These are phyloP conservation scores for Taphrina deformans DNA, from an alignment of 1,139 yeast genomes.

Conservation along the genomic window DNA sequence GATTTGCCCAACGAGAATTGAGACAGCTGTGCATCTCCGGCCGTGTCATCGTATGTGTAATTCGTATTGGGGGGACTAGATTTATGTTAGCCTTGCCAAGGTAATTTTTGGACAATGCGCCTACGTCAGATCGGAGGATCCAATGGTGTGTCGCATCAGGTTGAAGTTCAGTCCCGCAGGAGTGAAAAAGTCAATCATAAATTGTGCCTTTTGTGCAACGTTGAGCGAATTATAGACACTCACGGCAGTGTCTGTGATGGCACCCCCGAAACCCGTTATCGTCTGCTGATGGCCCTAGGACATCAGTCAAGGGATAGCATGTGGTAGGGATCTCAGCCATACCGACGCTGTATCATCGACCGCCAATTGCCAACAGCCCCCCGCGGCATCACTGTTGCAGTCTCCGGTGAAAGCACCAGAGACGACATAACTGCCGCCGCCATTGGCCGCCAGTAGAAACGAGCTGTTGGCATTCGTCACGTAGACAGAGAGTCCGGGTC, in stretches of 20 bases:
- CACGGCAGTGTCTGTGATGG: conserved; percentile 6
- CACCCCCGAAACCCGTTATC: not conserved
- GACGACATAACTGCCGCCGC: not conserved
- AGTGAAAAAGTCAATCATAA: not conserved
- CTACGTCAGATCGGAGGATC: not conserved
- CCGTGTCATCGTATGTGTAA: conserved; percentile 4
- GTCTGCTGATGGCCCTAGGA: not conserved
- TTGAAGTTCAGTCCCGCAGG: not conserved
- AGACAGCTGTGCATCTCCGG: not conserved
- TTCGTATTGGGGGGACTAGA: not conserved
- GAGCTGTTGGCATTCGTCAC: not conserved
- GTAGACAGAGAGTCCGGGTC: conserved; percentile 2
- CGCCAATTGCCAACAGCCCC: not conserved
- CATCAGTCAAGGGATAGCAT: not conserved
- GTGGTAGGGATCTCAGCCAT: not conserved
- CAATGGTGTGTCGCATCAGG: conserved; percentile 4
- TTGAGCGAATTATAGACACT: not conserved
- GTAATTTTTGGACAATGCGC: too few species aligned
- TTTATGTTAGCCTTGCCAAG: too few species aligned
- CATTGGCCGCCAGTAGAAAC: not conserved
- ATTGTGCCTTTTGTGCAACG: not conserved
- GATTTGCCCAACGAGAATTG: not conserved
- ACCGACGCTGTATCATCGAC: not conserved
- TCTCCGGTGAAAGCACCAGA: conserved; percentile 5
- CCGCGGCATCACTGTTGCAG: not conserved